These are phyloP conservation scores for Croton setiger DNA, from an alignment of 441 rosid genomes.

Conservation along the genomic window DNA sequence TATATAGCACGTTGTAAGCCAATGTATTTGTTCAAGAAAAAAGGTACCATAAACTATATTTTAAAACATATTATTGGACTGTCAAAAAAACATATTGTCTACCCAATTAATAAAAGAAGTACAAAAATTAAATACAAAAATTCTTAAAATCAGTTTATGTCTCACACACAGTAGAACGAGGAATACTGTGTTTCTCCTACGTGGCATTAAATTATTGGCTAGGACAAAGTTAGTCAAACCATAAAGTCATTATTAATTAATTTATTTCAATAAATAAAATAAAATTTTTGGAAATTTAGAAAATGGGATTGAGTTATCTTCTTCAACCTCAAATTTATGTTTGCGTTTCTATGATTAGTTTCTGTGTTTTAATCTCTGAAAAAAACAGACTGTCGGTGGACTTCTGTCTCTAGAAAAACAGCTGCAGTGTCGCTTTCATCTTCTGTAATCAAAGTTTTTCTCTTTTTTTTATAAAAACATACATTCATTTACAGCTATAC, in stretches of 20 bases:
- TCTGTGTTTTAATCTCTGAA: not conserved
- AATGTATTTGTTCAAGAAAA: no score
- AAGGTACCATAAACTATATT: no score
- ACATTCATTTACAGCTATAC: slow-evolving; percentile 30
- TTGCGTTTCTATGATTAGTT: not conserved
- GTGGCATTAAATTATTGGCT: slow-evolving; percentile 15
- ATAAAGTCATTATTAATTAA: no score
- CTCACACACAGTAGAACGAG: no score
- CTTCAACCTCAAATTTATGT: not conserved
- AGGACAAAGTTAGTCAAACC: not conserved
- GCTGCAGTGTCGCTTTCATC: slow-evolving; percentile 39
- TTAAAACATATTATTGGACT: no score
- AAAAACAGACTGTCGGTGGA: slow-evolving; percentile 31
- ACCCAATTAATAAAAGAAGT: no score
- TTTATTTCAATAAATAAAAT: no score
- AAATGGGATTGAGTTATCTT: not conserved
- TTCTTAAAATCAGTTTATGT: no score
- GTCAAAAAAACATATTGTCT: no score
- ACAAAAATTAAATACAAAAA: no score
- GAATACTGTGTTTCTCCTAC: not conserved
- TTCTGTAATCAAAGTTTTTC: slow-evolving; percentile 23
- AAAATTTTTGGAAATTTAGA: not conserved
- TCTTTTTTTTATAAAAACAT: not conserved
- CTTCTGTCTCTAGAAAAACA: slow-evolving; percentile 1
- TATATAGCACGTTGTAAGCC: no score